phyloP scores from a whole-genome alignment of 805 yeast species.

The Dipodascus albidus region DNA sequence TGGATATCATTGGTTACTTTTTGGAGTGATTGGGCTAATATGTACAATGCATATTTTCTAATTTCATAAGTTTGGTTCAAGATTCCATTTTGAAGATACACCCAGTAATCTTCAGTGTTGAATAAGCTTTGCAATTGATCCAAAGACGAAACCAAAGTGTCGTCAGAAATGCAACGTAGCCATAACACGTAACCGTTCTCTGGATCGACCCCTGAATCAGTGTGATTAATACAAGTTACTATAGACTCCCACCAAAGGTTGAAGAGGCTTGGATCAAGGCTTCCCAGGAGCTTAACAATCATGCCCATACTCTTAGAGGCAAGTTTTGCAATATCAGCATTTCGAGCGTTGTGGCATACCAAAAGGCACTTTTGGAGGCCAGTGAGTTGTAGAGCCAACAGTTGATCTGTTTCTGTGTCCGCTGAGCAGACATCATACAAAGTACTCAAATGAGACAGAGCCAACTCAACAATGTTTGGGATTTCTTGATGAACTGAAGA shows the following conservation, averaged over 20 bases:
- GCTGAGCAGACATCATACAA: neutral
- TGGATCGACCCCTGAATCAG: neutral
- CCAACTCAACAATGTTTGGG: neutral
- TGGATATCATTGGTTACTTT: slow-evolving; percentile 22
- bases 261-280: neutral
- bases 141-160: neutral
- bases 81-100: slow-evolving; percentile 42
- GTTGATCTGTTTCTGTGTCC: neutral
- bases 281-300: neutral
- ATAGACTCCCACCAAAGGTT: neutral
- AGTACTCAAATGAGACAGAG: neutral
- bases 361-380: neutral
- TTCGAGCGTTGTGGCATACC: neutral
- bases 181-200: neutral
- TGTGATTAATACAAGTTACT: neutral
- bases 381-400: neutral
- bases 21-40: slow-evolving; percentile 50
- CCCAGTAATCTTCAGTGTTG: slow-evolving; percentile 39
- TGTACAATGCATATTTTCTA: slow-evolving; percentile 56
- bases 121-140: slow-evolving; percentile 4
- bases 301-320: neutral
- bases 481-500: neutral
- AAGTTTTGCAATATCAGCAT: neutral
- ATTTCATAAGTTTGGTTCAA: slow-evolving; percentile 49
- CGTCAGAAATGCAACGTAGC: neutral